A percentile compares a stretch with the other conserved stretches of the same genome.
Conservation (phyloP, 2,329 filamentous ascomycete genomes). For the Pseudomassariella vexata region DNA sequence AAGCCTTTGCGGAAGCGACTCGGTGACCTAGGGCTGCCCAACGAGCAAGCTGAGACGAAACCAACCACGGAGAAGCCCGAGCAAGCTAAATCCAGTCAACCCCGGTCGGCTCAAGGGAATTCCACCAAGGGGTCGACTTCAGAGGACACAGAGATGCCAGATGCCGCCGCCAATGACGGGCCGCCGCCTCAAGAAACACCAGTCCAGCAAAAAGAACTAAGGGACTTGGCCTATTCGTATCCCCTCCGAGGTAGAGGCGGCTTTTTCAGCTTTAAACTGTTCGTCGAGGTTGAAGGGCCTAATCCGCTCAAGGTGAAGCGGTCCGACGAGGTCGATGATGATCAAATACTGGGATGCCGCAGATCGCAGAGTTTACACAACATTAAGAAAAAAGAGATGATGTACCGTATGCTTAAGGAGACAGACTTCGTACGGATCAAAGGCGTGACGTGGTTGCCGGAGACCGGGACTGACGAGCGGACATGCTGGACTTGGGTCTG, state of each 20-base stretch:
- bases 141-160: too few species aligned
- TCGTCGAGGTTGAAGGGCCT: not conserved
- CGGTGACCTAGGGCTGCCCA: not conserved
- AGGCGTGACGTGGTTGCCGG: not conserved
- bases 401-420: too few species aligned
- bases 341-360: too few species aligned
- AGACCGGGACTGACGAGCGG: not conserved
- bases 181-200: not conserved
- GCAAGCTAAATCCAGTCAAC: too few species aligned
- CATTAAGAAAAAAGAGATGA: too few species aligned
- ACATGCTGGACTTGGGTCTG: not conserved
- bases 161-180: too few species aligned
- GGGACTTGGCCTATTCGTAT: not conserved
- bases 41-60: not conserved
- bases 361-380: too few species aligned
- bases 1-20: not conserved
- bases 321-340: too few species aligned
- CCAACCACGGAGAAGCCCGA: not conserved
- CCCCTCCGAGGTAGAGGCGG: not conserved
- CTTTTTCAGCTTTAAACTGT: not conserved
- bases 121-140: too few species aligned
- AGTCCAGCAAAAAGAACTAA: not conserved
- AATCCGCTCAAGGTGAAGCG: not conserved
- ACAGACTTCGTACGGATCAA: not conserved
- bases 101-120: too few species aligned